Evolutionary conservation across 306 rosid species (phyloP).

Genomic region (Canavalia gladiata): DNA sequence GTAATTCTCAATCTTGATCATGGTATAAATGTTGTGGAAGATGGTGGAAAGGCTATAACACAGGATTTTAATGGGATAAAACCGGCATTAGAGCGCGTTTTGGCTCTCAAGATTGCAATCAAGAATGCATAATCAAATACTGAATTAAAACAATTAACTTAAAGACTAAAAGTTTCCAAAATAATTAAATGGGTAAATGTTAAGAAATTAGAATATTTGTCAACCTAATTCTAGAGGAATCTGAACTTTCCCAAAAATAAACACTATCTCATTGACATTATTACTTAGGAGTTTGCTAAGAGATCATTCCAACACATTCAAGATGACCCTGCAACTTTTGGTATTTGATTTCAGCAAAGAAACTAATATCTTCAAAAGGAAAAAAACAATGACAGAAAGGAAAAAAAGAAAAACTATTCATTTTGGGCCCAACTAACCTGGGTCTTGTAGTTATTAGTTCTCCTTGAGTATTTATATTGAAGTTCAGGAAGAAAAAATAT

Average conservation of each 20-base stretch:
- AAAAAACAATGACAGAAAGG: background rate
- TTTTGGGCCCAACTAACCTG: background rate
- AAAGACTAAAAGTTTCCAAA: background rate
- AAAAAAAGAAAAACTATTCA: background rate
- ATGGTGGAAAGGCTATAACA: background rate
- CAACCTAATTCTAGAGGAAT: conserved; percentile 16
- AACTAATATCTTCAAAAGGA: background rate
- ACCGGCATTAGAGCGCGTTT: too few relatives aligned
- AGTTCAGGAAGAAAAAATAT: background rate
- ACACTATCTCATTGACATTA: too few relatives aligned
- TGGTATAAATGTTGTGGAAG: background rate
- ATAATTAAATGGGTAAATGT: background rate
- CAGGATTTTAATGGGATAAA: too few relatives aligned
- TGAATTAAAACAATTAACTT: background rate
- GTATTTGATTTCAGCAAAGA: conserved; percentile 7
- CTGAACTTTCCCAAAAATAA: background rate
- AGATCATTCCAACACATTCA: background rate
- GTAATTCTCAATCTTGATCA: background rate
- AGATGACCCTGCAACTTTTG: background rate
- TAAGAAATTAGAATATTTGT: background rate
- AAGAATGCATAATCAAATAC: background rate
- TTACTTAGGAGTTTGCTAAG: background rate
- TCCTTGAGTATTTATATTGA: background rate
- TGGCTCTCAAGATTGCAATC: background rate
- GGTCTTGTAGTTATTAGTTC: background rate